Conservation (phyloP, 495 filamentous ascomycete genomes). For the Podospora comata region DNA sequence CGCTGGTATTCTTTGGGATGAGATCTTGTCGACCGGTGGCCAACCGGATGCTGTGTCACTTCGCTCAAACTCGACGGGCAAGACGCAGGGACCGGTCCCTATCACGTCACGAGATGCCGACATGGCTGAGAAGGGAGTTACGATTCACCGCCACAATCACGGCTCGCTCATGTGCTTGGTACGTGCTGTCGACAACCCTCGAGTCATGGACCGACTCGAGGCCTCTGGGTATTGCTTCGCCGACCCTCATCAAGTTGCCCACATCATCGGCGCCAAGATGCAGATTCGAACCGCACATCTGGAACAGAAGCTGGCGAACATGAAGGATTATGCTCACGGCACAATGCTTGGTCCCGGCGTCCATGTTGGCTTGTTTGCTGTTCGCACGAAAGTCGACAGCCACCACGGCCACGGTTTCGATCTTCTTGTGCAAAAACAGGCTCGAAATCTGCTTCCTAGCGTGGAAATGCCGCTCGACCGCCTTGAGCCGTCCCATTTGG, state of each 20-base stretch:
- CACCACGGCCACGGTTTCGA: constrained; percentile 62
- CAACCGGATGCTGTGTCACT: constrained; percentile 10
- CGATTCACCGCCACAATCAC: constrained; percentile 46
- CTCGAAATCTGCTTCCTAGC: constrained; percentile 65
- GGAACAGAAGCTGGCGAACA: constrained; percentile 52
- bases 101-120: constrained; percentile 11
- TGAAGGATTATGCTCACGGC: constrained; percentile 57
- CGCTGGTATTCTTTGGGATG: constrained; percentile 74
- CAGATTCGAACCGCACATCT: constrained; percentile 61
- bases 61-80: constrained; percentile 4
- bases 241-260: constrained; percentile 62
- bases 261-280: constrained; percentile 64
- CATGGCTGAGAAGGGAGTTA: constrained; percentile 31
- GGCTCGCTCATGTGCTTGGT: constrained; percentile 81
- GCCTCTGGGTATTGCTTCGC: constrained; percentile 76
- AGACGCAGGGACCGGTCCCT: not conserved
- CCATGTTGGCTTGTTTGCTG: constrained; percentile 70
- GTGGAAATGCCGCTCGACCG: constrained; percentile 55
- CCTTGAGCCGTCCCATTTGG: constrained; percentile 57
- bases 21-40: constrained; percentile 64
- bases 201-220: constrained; percentile 55
- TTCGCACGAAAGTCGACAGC: constrained; percentile 60
- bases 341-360: constrained; percentile 61
- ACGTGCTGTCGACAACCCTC: constrained; percentile 53
- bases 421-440: constrained; percentile 63